phyloP scores from a whole-genome alignment of 352 stramenopile species.

The Globisporangium lucens region DNA sequence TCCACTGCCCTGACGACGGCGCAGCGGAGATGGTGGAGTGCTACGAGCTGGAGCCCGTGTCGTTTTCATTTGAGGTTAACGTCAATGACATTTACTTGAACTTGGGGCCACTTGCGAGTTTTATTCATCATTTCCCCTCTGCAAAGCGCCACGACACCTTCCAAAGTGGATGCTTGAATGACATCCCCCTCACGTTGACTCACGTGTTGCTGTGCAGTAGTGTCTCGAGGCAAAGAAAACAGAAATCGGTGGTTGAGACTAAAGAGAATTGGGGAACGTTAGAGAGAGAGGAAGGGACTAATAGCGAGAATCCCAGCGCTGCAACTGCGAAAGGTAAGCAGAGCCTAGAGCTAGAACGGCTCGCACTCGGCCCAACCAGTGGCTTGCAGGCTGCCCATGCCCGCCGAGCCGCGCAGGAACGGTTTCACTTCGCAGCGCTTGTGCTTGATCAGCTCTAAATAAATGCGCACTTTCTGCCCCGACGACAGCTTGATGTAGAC shows the following conservation, averaged over 20 bases:
- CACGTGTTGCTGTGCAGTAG: background rate
- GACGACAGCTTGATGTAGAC: conserved; percentile 64
- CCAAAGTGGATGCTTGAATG: background rate
- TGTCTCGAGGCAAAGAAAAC: background rate
- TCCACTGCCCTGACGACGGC: no score
- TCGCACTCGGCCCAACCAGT: conserved; percentile 66
- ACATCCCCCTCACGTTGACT: background rate
- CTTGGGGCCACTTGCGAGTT: background rate
- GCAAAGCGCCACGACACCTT: background rate
- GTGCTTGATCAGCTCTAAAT: conserved; percentile 48
- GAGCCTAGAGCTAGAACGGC: conserved; percentile 31
- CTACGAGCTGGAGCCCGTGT: no score
- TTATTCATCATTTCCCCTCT: background rate
- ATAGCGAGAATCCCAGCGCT: background rate
- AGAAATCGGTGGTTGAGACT: background rate
- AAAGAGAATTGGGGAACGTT: background rate
- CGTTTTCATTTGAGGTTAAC: no score
- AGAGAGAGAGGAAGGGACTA: background rate
- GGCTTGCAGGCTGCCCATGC: conserved; percentile 44
- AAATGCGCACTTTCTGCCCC: conserved; percentile 62
- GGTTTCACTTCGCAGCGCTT: conserved; percentile 63
- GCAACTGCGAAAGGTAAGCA: background rate
- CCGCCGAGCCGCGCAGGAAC: conserved; percentile 46
- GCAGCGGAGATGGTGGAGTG: no score
- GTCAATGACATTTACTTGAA: background rate